phyloP scores from a whole-genome alignment of 1,284 basidiomycete species.

The Rhodotorula glutinis region DNA sequence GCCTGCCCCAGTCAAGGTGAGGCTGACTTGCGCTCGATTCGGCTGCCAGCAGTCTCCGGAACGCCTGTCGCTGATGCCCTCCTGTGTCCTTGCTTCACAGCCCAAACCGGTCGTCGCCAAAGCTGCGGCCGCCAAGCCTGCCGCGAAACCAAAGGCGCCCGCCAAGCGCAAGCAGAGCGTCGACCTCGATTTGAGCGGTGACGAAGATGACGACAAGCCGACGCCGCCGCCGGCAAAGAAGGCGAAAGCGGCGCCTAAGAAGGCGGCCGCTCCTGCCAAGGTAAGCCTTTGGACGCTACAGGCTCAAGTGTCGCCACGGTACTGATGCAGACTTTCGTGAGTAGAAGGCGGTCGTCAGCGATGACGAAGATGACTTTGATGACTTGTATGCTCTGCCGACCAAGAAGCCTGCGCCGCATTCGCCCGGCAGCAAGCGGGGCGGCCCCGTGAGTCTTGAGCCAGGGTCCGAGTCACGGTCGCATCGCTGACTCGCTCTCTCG shows the following conservation, averaged over 20 bases:
- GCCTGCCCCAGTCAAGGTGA: conserved; percentile 12
- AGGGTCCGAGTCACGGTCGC: neutral
- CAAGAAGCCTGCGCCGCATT: conserved; percentile 29
- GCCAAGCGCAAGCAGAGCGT: conserved; percentile 15
- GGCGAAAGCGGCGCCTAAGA: conserved; percentile 9
- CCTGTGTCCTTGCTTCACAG: neutral
- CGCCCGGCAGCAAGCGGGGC: conserved; percentile 40
- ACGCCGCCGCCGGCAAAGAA: conserved; percentile 16
- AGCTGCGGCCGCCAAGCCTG: conserved; percentile 2
- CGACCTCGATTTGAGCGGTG: conserved; percentile 20
- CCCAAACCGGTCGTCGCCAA: neutral
- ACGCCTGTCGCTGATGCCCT: neutral
- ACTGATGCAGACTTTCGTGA: neutral
- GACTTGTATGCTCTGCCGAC: conserved; percentile 22
- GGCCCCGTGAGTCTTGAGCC: neutral
- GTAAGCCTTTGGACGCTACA: neutral
- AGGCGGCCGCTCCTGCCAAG: conserved; percentile 12
- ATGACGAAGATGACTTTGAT: conserved; percentile 14
- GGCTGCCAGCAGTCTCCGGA: neutral
- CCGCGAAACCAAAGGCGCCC: conserved; percentile 52
- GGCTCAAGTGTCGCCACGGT: too few species aligned
- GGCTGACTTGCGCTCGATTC: neutral
- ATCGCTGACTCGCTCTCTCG: neutral
- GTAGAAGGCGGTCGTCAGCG: conserved; percentile 9
- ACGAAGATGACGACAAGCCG: neutral